A percentile compares a stretch with the other conserved stretches of the same genome.
Evolutionary conservation across 495 filamentous ascomycete genomes (phyloP).

Genomic region (Daldinia loculata): DNA sequence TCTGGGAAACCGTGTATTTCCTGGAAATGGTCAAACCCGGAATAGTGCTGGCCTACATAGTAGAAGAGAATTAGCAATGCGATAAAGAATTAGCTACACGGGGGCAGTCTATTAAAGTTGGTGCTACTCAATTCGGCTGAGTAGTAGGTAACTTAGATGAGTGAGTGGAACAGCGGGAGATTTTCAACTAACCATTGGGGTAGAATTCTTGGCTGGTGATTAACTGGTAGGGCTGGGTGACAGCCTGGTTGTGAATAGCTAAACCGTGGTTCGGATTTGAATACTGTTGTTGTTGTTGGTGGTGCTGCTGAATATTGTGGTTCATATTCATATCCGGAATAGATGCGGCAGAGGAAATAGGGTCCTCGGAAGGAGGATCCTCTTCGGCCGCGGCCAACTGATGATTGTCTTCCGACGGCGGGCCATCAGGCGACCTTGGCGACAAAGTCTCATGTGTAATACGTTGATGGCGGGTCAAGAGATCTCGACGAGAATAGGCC

Average conservation of each 20-base stretch:
- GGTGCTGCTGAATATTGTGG: conserved; percentile 34
- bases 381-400: conserved; percentile 43
- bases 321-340: conserved; percentile 40
- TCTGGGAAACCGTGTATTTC: conserved; percentile 38
- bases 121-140: conserved; percentile 3
- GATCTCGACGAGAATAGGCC: conserved; percentile 62
- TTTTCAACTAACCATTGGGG: conserved; percentile 41
- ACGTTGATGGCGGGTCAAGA: conserved; percentile 62
- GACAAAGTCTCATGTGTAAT: conserved; percentile 49
- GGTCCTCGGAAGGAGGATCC: conserved; percentile 41
- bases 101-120: background rate
- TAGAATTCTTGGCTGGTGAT: conserved; percentile 43
- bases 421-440: conserved; percentile 45
- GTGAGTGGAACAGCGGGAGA: conserved; percentile 1
- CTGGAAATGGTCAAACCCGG: conserved; percentile 43
- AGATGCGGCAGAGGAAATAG: conserved; percentile 21
- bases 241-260: conserved; percentile 35
- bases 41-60: conserved; percentile 40
- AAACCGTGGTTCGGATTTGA: conserved; percentile 39
- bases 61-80: conserved; percentile 23
- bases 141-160: background rate
- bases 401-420: conserved; percentile 43
- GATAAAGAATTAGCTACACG: background rate
- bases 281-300: conserved; percentile 40
- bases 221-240: conserved; percentile 39